Conservation (phyloP, 441 rosid genomes). For the Adansonia madagascariensis region DNA sequence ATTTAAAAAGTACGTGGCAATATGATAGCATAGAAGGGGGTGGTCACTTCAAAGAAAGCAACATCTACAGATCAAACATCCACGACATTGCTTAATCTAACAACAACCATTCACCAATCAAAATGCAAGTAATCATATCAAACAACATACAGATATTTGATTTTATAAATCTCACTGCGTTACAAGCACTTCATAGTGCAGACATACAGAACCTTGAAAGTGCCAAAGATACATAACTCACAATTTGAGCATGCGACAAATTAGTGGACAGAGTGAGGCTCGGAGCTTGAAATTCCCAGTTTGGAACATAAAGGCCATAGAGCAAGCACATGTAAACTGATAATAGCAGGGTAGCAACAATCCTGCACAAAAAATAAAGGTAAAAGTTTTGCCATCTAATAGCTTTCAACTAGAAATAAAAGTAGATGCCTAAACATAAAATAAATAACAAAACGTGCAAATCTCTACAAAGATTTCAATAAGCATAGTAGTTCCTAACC, state of each 20-base stretch:
- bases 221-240: slow-evolving; percentile 36
- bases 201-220: neutral
- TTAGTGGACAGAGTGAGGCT: slow-evolving; percentile 26
- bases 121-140: slow-evolving; percentile 10
- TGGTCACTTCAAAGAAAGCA: slow-evolving; percentile 2
- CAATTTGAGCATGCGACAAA: slow-evolving; percentile 41
- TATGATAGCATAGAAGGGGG: neutral
- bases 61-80: neutral
- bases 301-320: slow-evolving; percentile 63
- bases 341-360: slow-evolving; percentile 44
- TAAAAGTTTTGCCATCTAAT: slow-evolving; percentile 17
- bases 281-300: slow-evolving; percentile 56
- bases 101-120: neutral
- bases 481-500: slow-evolving; percentile 39
- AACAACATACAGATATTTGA: neutral
- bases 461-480: neutral
- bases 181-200: neutral
- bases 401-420: slow-evolving; percentile 3
- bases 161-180: neutral
- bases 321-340: slow-evolving; percentile 48
- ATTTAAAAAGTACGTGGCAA: neutral
- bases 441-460: neutral
- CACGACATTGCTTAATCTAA: neutral
- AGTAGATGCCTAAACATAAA: neutral
- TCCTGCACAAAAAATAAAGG: slow-evolving; percentile 41